Base-by-base conservation (phyloP, 306 rosid genomes). In the Begonia masoniana region DNA sequence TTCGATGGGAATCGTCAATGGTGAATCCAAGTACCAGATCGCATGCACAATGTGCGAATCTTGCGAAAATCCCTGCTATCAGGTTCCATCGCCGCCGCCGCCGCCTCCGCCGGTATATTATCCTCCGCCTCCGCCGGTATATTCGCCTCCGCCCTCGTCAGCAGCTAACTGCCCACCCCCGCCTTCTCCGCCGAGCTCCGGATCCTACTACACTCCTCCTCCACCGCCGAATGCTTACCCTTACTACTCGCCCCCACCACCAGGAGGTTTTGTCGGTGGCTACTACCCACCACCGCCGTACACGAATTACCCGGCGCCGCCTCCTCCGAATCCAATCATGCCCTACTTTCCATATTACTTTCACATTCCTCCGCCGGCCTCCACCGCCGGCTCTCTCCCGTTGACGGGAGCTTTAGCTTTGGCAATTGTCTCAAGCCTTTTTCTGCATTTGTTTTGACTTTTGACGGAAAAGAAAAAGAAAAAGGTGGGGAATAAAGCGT, bases 261-360 rank as follows among this genome's bases (percentile, higher is more conserved):
- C 80, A 19, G 58, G 69, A 4, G 66, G 76, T 3, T 71, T 72
- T 0, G 66, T 67, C 1, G 49, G 49, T 9, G 55, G 60, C 1
- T 77, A 69, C 52, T 71, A 61, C 58, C 66, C 78, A 13, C 94
- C 99, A 11, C 96, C 99, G 9, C 92, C 96, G 3, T 13, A 52
- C 72, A 50, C 59, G 10, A 75, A 73, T 67, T 78, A 85, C 56
- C 92, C 88, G 0, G 46, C 63, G 3, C 96, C 99, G 2, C 96
- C 99, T 13, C 99, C 99, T 6, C 99, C 99, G 3, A 92, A 92
- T 61, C 99, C 96, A 15, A 86, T 92, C 58, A 94, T 92, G 9
- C 93, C 96, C 0, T 92, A 92, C 57, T 92, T 86, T 43, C 99
- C 99, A 1, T 92, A 73, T 59, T 92, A 83, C 67, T 92, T 59